Percentiles rank a stretch among this genome's conserved stretches.
Evolutionary conservation across 148 eudicot species (phyloP).

Genomic region (Arctostaphylos glauca): DNA sequence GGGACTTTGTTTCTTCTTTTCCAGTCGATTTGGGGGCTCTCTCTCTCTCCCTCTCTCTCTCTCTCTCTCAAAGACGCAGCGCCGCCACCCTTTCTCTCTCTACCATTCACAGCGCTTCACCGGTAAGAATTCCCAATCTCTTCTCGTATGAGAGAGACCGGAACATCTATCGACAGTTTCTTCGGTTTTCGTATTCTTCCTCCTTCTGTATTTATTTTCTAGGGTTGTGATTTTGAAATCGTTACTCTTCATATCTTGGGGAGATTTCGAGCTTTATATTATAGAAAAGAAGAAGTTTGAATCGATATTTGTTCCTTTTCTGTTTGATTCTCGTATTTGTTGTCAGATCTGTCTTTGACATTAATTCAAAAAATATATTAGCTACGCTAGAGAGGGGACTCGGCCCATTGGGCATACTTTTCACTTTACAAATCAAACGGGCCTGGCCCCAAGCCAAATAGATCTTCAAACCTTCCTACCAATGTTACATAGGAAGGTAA

Average conservation of each 20-base stretch:
- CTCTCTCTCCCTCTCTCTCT: too few species aligned
- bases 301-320: background rate
- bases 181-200: background rate
- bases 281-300: background rate
- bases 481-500: too few species aligned
- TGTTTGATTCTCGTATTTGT: background rate
- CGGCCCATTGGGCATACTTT: too few species aligned
- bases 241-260: background rate
- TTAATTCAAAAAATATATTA: too few species aligned
- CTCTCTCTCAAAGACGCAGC: too few species aligned
- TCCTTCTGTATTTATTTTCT: constrained; percentile 6
- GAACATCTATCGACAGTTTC: background rate
- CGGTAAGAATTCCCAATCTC: constrained; percentile 17
- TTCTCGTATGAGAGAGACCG: background rate
- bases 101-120: background rate
- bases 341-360: constrained; percentile 13
- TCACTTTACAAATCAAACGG: too few species aligned
- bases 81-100: constrained; percentile 14
- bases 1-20: too few species aligned
- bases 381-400: too few species aligned
- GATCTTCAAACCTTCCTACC: too few species aligned
- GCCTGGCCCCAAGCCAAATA: too few species aligned
- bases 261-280: background rate
- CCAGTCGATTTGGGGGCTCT: too few species aligned
- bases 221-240: constrained; percentile 3